Evolutionary conservation across 441 rosid genomes (phyloP).

Genomic region (Pelargonium cotyledonis): DNA sequence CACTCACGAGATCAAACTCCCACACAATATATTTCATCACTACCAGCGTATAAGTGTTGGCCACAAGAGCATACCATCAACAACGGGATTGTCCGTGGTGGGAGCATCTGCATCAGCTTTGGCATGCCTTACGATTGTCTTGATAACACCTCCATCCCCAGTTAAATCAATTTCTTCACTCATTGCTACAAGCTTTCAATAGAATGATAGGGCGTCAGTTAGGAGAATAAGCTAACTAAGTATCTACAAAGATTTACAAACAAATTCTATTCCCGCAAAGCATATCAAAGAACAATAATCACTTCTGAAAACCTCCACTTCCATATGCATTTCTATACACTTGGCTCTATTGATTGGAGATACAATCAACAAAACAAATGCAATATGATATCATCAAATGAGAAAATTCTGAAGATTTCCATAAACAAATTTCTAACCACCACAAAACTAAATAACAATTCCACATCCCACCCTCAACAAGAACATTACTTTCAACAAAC

Average conservation of each 20-base stretch:
- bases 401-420: no score
- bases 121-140: constrained; percentile 54
- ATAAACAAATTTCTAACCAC: no score
- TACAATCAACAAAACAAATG: no score
- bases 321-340: neutral
- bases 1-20: neutral
- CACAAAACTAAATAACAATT: no score
- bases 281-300: neutral
- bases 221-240: neutral
- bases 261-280: neutral
- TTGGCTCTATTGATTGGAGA: neutral
- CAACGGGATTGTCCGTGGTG: constrained; percentile 78
- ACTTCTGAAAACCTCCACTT: neutral
- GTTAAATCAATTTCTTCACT: constrained; percentile 55
- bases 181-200: constrained; percentile 37
- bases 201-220: constrained; percentile 20
- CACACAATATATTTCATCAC: neutral
- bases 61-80: constrained; percentile 50
- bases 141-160: constrained; percentile 86
- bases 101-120: constrained; percentile 60
- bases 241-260: neutral
- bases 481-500: no score
- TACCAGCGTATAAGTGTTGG: neutral
- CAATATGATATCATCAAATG: no score
- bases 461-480: no score